These are phyloP conservation scores for Flaveria sonorensis DNA, from an alignment of 129 eudicot species.

Conservation along the genomic window DNA sequence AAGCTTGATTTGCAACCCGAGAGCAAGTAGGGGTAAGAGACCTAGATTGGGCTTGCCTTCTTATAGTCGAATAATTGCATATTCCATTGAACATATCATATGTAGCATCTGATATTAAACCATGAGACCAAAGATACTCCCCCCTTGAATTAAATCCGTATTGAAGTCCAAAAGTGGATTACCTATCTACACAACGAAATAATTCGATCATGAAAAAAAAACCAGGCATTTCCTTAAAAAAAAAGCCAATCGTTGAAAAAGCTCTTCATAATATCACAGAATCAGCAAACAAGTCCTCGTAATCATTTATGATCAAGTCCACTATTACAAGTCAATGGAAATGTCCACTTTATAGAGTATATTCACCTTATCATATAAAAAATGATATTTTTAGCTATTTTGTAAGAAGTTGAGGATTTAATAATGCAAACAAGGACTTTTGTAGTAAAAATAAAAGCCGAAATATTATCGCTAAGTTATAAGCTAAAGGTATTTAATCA, in stretches of 20 bases:
- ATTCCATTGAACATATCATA: conserved; percentile 44
- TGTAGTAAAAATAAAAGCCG: not conserved
- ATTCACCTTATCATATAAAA: not conserved
- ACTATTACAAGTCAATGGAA: not conserved
- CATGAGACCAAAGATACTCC: conserved; percentile 89
- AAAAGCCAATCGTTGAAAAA: not conserved
- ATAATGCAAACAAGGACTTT: not conserved
- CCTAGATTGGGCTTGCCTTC: conserved; percentile 52
- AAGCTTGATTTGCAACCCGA: conserved; percentile 46
- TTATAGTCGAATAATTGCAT: conserved; percentile 69
- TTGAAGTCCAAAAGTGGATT: conserved; percentile 88
- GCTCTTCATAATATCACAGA: not conserved
- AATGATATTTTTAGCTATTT: not conserved
- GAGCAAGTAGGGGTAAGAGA: conserved; percentile 51
- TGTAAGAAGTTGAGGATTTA: not conserved
- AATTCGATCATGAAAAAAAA: not conserved
- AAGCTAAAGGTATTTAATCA: not conserved
- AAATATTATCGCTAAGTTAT: not conserved
- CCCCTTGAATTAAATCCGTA: conserved; percentile 75
- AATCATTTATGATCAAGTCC: not conserved
- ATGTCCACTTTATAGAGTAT: not conserved
- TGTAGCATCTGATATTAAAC: conserved; percentile 81
- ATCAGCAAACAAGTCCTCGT: not conserved
- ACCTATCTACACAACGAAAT: conserved; percentile 62
- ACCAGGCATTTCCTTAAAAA: not conserved